phyloP scores from a whole-genome alignment of 305 asterid genomes.

The Fraxinus albicans region DNA sequence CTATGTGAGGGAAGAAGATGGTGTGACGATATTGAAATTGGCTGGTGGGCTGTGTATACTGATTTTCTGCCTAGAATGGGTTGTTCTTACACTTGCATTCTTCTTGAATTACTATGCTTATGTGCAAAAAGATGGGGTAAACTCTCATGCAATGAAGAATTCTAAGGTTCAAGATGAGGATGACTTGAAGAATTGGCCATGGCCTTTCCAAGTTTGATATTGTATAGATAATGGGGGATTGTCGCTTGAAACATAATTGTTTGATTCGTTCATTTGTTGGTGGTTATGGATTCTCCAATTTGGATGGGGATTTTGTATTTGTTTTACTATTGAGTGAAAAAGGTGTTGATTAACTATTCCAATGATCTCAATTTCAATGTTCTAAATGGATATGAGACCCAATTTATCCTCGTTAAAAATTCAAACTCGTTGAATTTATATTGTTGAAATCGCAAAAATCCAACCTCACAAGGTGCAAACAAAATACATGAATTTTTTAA shows the following conservation, averaged over 20 bases:
- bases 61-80: conserved; percentile 89
- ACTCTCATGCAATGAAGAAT: conserved; percentile 10
- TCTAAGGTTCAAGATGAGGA: conserved; percentile 60
- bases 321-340: not conserved
- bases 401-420: too few relatives aligned
- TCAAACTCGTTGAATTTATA: not conserved
- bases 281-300: not conserved
- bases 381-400: not conserved
- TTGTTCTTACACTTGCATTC: conserved; percentile 77
- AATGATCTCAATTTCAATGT: not conserved
- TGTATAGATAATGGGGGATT: conserved; percentile 18
- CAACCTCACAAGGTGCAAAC: not conserved
- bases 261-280: not conserved
- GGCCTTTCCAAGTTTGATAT: conserved; percentile 75
- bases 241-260: conserved; percentile 23
- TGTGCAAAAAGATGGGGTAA: conserved; percentile 37
- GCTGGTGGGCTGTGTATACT: conserved; percentile 71
- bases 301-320: not conserved
- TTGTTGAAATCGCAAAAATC: not conserved
- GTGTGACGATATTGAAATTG: conserved; percentile 62
- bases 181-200: conserved; percentile 90
- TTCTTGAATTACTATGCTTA: conserved; percentile 72
- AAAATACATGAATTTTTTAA: too few relatives aligned
- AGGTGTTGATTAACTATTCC: not conserved
- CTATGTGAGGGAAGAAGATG: conserved; percentile 87